Evolutionary conservation across 2,329 filamentous ascomycete species (phyloP).

Genomic region (Corynespora cassiicola): DNA sequence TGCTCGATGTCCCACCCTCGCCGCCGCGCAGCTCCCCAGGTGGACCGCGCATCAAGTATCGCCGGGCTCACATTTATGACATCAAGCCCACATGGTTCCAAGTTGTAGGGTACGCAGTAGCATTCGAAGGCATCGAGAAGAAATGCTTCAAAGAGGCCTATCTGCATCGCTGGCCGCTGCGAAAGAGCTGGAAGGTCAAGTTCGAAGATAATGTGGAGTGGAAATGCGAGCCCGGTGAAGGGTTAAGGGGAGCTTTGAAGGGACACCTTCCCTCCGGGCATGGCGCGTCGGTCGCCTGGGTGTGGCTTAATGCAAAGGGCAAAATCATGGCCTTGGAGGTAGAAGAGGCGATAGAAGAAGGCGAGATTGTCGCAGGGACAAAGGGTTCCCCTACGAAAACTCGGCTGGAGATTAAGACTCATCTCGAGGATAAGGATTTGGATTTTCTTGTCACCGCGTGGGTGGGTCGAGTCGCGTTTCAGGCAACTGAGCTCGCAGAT

Average conservation of each 20-base stretch:
- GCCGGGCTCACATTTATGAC: constrained; percentile 1
- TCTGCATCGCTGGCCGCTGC: too few species aligned
- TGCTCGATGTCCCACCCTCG: constrained; percentile 2
- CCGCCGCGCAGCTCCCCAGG: neutral
- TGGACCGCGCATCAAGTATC: neutral
- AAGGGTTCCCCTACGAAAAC: neutral
- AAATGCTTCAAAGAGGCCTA: neutral
- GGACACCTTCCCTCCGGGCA: too few species aligned
- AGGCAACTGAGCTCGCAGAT: constrained; percentile 3
- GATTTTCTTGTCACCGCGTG: constrained; percentile 7
- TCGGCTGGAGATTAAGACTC: neutral
- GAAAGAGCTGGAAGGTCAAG: too few species aligned
- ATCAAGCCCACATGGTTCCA: constrained; percentile 2
- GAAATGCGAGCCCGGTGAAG: too few species aligned
- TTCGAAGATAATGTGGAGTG: too few species aligned
- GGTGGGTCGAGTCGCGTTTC: constrained; percentile 5
- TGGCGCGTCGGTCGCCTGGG: neutral
- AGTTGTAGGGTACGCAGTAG: too few species aligned
- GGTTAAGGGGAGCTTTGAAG: neutral
- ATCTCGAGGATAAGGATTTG: constrained; percentile 3
- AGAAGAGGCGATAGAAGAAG: neutral
- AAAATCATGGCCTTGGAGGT: neutral
- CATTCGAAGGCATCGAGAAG: neutral
- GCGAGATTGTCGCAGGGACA: neutral
- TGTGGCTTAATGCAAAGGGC: neutral